Evolutionary conservation across 2,329 filamentous ascomycete species (phyloP).

Genomic region (Fusarium neocosmosporiellum): DNA sequence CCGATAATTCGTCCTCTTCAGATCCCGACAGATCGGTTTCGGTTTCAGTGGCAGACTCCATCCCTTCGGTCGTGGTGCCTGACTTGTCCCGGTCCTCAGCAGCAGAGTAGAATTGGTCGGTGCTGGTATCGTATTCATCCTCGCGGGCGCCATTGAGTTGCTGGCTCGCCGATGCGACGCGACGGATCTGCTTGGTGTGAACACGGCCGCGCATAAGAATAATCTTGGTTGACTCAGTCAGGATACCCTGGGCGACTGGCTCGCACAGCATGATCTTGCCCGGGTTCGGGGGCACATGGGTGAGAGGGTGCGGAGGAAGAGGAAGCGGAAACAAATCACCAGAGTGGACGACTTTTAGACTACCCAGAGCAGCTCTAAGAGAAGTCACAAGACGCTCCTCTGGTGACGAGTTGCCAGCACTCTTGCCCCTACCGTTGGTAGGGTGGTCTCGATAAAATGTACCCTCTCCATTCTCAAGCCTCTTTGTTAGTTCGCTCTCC

Average conservation of each 20-base stretch:
- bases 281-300: constrained; percentile 84
- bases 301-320: constrained; percentile 85
- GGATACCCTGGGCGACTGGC: constrained; percentile 87
- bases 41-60: constrained; percentile 69
- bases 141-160: constrained; percentile 68
- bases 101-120: constrained; percentile 92
- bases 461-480: constrained; percentile 84
- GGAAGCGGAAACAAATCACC: constrained; percentile 84
- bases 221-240: constrained; percentile 83
- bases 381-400: constrained; percentile 72
- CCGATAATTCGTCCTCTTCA: constrained; percentile 80
- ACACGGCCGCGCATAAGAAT: constrained; percentile 76
- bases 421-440: constrained; percentile 51
- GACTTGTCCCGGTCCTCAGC: constrained; percentile 80
- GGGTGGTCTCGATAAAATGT: constrained; percentile 79
- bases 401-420: constrained; percentile 51
- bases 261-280: constrained; percentile 94
- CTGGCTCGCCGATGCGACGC: constrained; percentile 53
- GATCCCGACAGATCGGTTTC: constrained; percentile 71
- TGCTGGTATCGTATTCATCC: constrained; percentile 83
- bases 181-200: constrained; percentile 64
- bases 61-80: constrained; percentile 68
- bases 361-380: constrained; percentile 79
- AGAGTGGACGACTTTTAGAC: constrained; percentile 81
- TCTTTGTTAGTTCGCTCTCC: constrained; percentile 81